Evolutionary conservation across 495 filamentous ascomycete genomes (phyloP), one percentile per base, ranked within the genome.

Genomic region (Echria macrotheca): DNA sequence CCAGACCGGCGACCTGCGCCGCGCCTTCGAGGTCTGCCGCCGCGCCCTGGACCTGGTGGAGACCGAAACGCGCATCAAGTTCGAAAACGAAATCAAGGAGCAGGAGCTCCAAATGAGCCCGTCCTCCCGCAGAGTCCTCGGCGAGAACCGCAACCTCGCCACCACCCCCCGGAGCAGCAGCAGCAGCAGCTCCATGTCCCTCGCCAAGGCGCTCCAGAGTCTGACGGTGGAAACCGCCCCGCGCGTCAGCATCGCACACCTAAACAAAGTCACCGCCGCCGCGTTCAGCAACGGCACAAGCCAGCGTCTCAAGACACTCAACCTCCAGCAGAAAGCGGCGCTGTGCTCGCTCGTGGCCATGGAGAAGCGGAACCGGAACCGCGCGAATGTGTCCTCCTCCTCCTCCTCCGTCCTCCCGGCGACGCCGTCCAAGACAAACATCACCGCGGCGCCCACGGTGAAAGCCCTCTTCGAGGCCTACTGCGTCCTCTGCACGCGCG

Each of bases 261-360:
- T 99, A 39, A 91, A 91, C 52, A 86, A 86, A 42, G 81, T 97
- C 52, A 89, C 94, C 0, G 83, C 91, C 0, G 76, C 87, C 0
- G 82, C 87, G 14, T 93, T 97, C 55, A 84, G 87, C 55, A 87
- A 95, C 56, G 89, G 88, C 26, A 82, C 89, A 10, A 76, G 72
- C 9, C 87, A 95, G 52, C 79, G 93, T 45, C 77, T 99, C 5
- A 84, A 87, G 66, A 80, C 80, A 1, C 76, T 99, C 35, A 97
- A 96, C 58, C 76, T 97, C 0, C 93, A 99, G 57, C 94, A 97
- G 71, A 99, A 96, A 66, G 93, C 91, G 2, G 89, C 88, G 6
- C 77, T 99, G 19, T 97, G 94, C 66, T 78, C 91, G 0, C 73
- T 97, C 22, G 71, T 89, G 38, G 87, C 89, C 1, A 76, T 91